phyloP scores from a whole-genome alignment of 2,329 filamentous ascomycete genomes.

The Apiospora phragmitis region DNA sequence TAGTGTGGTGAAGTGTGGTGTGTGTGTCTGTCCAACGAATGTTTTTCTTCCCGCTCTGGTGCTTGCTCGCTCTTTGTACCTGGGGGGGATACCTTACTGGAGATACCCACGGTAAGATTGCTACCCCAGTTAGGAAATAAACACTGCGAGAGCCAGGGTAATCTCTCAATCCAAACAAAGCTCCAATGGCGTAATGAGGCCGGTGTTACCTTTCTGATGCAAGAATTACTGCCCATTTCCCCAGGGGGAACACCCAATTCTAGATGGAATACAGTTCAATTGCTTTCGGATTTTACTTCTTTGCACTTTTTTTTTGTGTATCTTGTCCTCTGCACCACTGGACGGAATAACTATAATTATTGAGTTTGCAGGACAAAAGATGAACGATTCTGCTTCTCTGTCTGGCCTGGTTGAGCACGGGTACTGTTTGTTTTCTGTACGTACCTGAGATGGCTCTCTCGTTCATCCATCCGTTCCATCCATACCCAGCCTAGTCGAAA shows the following conservation, averaged over 20 bases:
- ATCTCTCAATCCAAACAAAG: conserved; percentile 11
- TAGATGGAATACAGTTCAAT: not conserved
- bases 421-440: not conserved
- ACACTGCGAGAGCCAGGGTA: conserved; percentile 3
- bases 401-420: not conserved
- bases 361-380: not conserved
- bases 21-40: not conserved
- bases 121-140: conserved; percentile 9
- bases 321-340: not conserved
- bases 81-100: not conserved
- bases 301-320: not conserved
- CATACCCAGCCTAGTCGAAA: not conserved
- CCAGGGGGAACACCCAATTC: not conserved
- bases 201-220: not conserved
- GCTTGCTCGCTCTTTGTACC: not conserved
- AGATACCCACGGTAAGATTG: conserved; percentile 8
- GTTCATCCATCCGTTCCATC: conserved; percentile 2
- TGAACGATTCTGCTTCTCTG: not conserved
- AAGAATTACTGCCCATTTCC: conserved; percentile 1
- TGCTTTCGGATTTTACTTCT: not conserved
- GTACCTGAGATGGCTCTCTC: conserved; percentile 1
- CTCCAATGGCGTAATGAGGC: conserved; percentile 4
- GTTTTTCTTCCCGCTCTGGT: not conserved
- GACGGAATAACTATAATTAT: not conserved
- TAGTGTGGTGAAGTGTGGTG: not conserved